Percentiles rank a stretch among this genome's conserved stretches.
phyloP scores from a whole-genome alignment of 2,329 filamentous ascomycete genomes.

The Exophiala phaeomuriformis region DNA sequence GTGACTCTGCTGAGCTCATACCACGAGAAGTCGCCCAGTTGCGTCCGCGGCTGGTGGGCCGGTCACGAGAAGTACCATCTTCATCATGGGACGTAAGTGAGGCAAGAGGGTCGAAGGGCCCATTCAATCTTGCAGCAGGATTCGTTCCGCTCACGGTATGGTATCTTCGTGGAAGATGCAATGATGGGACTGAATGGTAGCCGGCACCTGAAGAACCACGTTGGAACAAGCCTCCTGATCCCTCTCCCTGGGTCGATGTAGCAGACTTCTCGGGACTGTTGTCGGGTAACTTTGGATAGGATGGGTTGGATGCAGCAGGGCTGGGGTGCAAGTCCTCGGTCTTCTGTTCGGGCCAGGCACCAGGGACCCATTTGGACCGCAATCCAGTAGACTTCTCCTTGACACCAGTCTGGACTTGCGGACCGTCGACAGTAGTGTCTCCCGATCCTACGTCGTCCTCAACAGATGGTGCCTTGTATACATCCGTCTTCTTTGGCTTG shows the following conservation, averaged over 20 bases:
- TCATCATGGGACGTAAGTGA: not conserved
- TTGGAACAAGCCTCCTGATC: constrained; percentile 1
- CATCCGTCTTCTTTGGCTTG: constrained; percentile 2
- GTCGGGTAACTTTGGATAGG: not conserved
- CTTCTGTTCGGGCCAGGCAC: constrained; percentile 15
- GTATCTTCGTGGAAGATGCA: constrained; percentile 12
- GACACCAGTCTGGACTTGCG: constrained; percentile 20
- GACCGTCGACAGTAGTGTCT: too few species aligned
- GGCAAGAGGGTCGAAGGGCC: constrained; percentile 27
- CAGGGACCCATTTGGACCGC: constrained; percentile 24
- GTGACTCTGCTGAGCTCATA: too few species aligned
- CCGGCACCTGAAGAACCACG: constrained; percentile 2
- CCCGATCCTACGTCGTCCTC: constrained; percentile 7
- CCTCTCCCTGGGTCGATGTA: not conserved
- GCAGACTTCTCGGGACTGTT: not conserved
- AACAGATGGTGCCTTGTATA: constrained; percentile 12
- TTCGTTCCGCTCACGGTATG: constrained; percentile 28
- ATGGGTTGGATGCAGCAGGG: not conserved
- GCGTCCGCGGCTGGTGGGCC: too few species aligned
- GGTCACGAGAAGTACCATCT: not conserved
- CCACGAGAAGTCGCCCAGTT: too few species aligned
- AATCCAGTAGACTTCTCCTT: constrained; percentile 1
- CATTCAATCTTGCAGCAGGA: constrained; percentile 26
- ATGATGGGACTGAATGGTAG: constrained; percentile 1
- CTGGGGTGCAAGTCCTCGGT: constrained; percentile 7